Evolutionary conservation across 2,329 filamentous ascomycete species (phyloP), one percentile per base, ranked within the genome.

Genomic region (Diaporthe sp.): DNA sequence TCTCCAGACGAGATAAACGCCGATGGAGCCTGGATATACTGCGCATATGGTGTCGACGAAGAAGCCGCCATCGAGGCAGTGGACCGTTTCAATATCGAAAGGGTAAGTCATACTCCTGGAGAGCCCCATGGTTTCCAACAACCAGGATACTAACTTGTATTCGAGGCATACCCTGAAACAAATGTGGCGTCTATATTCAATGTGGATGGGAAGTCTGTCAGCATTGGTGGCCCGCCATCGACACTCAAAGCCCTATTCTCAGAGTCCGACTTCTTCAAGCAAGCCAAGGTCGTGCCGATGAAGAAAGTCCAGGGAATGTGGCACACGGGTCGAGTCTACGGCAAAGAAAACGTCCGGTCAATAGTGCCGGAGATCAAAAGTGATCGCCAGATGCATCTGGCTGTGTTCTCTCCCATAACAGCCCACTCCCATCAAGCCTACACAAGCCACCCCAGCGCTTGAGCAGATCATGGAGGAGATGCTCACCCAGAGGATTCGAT

Each of bases 391-490:
- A 31, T 69, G 44, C 44, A 69, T n/a, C 4, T 69, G 8, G 17
- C 28, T 12, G 34, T 69, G n/a, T 8, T 69, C 15, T 69, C 65
- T 10, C 44, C 65, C 12, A 34, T 59, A 2, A 51, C 17, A 9
- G 65, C n/a, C n/a, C n/a, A 6, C 7, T 2, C 28, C 44, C 10
- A n/a, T 69, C 6, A 17, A 25, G n/a, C 8, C n/a, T 8, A 46
- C n/a, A 37, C 12, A 69, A 17, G 17, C 68, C 9, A 34, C 3
- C 8, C 7, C 37, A 1, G 15, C 37, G n/a, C 53, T 72, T 13
- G 17, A 61, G 25, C 25, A 59, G 13, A 49, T 72, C 9, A 72
- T 72, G 53, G 69, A 72, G 9, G 69, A 72, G 55, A 72, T 72
- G 4, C 19, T 72, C 2, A 72, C 69, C 12, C 13, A 72, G 10